Evolutionary conservation across 257 asterid genomes (phyloP).

Genomic region (Gentiana dahurica): DNA sequence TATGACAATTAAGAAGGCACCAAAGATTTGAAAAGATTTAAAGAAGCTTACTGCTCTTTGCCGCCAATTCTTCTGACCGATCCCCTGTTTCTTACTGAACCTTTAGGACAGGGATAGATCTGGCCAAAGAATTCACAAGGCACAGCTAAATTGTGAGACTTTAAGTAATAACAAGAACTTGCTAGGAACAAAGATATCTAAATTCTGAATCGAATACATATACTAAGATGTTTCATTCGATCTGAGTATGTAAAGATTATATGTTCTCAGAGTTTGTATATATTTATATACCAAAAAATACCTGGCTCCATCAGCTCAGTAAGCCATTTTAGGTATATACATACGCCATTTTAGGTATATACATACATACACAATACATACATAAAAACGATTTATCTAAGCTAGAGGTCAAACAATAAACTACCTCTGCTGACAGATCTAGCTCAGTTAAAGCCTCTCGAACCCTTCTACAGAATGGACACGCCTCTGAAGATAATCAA

Average conservation of each 20-base stretch:
- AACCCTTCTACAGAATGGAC: constrained; percentile 89
- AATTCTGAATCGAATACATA: no score
- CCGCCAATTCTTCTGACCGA: constrained; percentile 55
- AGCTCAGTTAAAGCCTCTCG: constrained; percentile 82
- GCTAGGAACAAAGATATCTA: neutral
- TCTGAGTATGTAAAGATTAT: no score
- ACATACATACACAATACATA: no score
- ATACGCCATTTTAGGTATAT: no score
- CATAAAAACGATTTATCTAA: no score
- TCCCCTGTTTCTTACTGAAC: constrained; percentile 61
- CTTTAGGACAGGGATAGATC: constrained; percentile 83
- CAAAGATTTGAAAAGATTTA: neutral
- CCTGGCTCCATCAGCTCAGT: no score
- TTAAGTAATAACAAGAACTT: neutral
- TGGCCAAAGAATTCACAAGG: constrained; percentile 17
- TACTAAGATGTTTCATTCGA: no score
- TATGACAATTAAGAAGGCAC: no score
- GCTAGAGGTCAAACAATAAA: no score
- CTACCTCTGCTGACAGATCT: constrained; percentile 65
- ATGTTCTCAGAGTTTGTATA: no score
- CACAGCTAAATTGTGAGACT: neutral
- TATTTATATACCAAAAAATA: no score
- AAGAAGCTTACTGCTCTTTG: constrained; percentile 48
- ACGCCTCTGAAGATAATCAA: constrained; percentile 68
- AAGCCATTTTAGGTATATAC: no score